Conservation (phyloP, 2,329 filamentous ascomycete species). For the Nemania sp. region DNA sequence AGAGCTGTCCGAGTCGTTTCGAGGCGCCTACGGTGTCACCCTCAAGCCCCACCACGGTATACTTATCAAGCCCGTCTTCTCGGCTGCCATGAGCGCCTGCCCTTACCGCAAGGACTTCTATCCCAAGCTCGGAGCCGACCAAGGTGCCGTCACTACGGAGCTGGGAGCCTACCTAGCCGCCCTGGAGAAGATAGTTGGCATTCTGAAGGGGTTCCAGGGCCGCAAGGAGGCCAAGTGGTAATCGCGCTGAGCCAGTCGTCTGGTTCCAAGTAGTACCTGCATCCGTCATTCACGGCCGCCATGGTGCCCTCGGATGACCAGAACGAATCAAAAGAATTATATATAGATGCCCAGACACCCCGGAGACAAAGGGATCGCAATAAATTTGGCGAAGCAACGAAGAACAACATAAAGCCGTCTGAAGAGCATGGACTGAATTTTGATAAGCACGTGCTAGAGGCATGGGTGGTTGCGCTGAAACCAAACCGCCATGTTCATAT, state of each 20-base stretch:
- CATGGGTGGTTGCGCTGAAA: neutral
- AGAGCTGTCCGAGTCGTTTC: conserved; percentile 88
- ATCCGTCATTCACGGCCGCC: neutral
- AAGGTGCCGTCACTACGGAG: conserved; percentile 64
- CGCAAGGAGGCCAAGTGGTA: conserved; percentile 65
- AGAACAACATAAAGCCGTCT: neutral
- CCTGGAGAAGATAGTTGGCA: conserved; percentile 77
- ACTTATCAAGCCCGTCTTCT: conserved; percentile 89
- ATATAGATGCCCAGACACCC: neutral
- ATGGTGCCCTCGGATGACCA: conserved; percentile 2
- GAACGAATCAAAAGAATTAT: conserved; percentile 2
- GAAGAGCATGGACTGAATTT: neutral
- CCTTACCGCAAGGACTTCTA: conserved; percentile 96
- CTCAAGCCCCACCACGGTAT: conserved; percentile 92
- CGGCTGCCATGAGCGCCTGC: conserved; percentile 87
- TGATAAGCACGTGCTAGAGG: neutral
- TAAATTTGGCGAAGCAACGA: neutral
- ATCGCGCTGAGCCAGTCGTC: neutral
- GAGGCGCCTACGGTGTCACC: conserved; percentile 78
- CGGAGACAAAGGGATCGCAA: neutral
- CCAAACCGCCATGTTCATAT: neutral
- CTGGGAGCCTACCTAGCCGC: conserved; percentile 74
- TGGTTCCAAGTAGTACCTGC: neutral
- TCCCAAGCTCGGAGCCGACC: conserved; percentile 75
- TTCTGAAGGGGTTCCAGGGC: conserved; percentile 66